These are phyloP conservation scores for Nakazawaea laoshanensis DNA, from an alignment of 805 yeast genomes.

Conservation along the genomic window DNA sequence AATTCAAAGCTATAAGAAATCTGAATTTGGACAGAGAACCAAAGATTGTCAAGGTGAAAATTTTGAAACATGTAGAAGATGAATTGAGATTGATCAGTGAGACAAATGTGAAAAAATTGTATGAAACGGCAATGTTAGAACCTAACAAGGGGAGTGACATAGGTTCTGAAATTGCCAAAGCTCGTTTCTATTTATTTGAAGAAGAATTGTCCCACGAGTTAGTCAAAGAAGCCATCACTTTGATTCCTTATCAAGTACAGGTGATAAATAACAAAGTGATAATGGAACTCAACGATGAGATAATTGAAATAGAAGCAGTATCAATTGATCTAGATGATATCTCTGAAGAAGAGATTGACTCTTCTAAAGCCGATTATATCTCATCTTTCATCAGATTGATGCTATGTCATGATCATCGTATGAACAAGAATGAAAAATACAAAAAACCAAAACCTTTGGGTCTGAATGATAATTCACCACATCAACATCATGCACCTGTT, in stretches of 20 bases:
- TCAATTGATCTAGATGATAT: conserved; percentile 29
- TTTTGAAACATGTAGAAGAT: conserved; percentile 45
- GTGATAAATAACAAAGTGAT: conserved; percentile 57
- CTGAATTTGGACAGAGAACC: conserved; percentile 27
- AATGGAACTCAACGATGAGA: conserved; percentile 56
- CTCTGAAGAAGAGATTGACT: conserved; percentile 27
- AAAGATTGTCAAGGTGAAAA: conserved; percentile 50
- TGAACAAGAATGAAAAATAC: conserved; percentile 31
- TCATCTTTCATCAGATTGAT: conserved; percentile 46
- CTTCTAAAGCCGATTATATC: conserved; percentile 43
- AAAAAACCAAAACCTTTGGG: conserved; percentile 38
- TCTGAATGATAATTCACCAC: too few species aligned
- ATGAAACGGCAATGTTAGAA: conserved; percentile 11
- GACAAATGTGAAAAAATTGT: conserved; percentile 25
- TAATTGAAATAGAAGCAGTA: conserved; percentile 64
- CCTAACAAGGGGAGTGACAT: conserved; percentile 19
- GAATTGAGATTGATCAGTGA: conserved; percentile 53
- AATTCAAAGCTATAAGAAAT: conserved; percentile 25
- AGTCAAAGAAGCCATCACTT: conserved; percentile 61
- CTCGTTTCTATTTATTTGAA: conserved; percentile 75
- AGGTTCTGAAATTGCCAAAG: conserved; percentile 51
- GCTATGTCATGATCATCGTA: conserved; percentile 50
- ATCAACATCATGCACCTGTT: too few species aligned
- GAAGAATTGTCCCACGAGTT: conserved; percentile 80
- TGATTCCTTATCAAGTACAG: conserved; percentile 62